Percentiles rank a stretch among this genome's conserved stretches.
Evolutionary conservation across 2,329 filamentous ascomycete genomes (phyloP).

Genomic region (Davidsoniella eucalypti): DNA sequence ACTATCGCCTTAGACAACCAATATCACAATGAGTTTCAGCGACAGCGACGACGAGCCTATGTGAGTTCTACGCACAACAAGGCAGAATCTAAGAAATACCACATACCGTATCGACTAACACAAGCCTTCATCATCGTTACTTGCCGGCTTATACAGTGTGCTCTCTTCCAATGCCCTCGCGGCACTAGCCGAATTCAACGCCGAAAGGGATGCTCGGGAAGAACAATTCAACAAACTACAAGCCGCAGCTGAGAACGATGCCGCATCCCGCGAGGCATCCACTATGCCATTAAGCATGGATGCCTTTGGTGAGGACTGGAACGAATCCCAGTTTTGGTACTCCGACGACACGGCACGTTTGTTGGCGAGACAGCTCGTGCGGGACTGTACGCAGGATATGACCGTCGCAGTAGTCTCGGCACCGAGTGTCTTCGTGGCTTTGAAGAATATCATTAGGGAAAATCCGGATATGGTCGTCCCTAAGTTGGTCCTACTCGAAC

Average conservation of each 20-base stretch:
- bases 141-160: conserved; percentile 24
- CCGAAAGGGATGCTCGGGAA: conserved; percentile 49
- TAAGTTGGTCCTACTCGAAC: conserved; percentile 52
- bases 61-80: conserved; percentile 20
- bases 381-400: conserved; percentile 38
- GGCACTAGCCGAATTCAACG: conserved; percentile 58
- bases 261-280: conserved; percentile 13
- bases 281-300: conserved; percentile 40
- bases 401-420: conserved; percentile 55
- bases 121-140: background rate
- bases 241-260: conserved; percentile 25
- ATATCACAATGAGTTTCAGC: conserved; percentile 3
- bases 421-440: conserved; percentile 59
- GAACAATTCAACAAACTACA: conserved; percentile 54
- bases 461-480: conserved; percentile 24
- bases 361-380: conserved; percentile 49
- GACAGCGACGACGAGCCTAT: conserved; percentile 30
- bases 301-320: conserved; percentile 66
- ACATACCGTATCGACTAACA: no score
- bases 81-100: background rate
- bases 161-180: conserved; percentile 51
- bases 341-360: conserved; percentile 51
- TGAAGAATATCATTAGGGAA: conserved; percentile 46
- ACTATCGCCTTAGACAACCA: background rate
- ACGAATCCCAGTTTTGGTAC: conserved; percentile 74